Base-by-base conservation (phyloP, 768 basidiomycete genomes). In the Cystoderma amianthinum region DNA sequence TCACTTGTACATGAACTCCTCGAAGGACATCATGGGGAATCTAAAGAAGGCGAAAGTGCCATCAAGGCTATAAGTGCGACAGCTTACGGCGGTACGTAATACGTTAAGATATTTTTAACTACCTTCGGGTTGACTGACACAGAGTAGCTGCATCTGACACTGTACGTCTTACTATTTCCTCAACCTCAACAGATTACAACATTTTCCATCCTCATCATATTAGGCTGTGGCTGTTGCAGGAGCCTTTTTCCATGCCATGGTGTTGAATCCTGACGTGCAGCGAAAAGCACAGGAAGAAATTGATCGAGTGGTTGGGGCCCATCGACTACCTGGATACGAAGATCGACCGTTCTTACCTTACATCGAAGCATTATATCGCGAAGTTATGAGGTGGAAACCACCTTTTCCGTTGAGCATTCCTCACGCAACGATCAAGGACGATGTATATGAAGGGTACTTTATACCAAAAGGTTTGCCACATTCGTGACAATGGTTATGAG, bases 211-310 rank as follows among this genome's bases (percentile, higher is more conserved):
- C n/a, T n/a, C n/a, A n/a, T n/a, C n/a, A n/a, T n/a, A n/a, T n/a
- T n/a, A n/a, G n/a, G n/a, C n/a, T n/a, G n/a, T n/a, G n/a, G n/a
- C n/a, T n/a, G n/a, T n/a, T n/a, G n/a, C n/a, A n/a, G 39, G 34
- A n/a, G 44, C 50, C 4, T 57, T 67, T 46, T 38, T 67, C 30
- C 53, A 63, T 13, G 50, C 52, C 6, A 56, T 65, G 55, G 44
- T 56, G 2, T 40, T 45, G 3, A 42, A 63, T 42, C 64, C 65
- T 0, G 53, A 63, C 1, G 48, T 57, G 0, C 62, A 63, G 43
- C 42, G 37, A n/a, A 58, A 57, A 43, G 64, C 61, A 2, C n/a
- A n/a, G n/a, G n/a, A n/a, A n/a, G n/a, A n/a, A n/a, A n/a, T n/a
- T n/a, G n/a, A n/a, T n/a, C n/a, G 46, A 0, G 54, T 64, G 2